Base-by-base conservation (phyloP, 1,139 yeast species). In the Lodderomyces elongisporus region DNA sequence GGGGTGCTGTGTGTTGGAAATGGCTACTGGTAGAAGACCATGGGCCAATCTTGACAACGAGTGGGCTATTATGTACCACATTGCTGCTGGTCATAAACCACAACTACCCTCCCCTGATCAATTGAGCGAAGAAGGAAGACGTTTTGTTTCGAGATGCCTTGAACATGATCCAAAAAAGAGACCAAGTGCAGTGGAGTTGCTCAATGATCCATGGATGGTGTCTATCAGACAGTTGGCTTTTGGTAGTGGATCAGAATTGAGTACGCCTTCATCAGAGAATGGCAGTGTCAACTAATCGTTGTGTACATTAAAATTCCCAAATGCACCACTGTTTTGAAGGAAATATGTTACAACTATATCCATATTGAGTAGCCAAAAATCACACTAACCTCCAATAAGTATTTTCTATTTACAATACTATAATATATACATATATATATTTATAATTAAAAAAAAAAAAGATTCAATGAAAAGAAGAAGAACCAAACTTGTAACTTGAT, bases 31-130 rank as follows among this genome's bases (percentile, higher is more conserved):
- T 12, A 69, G 83, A 46, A 64, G 91, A 43, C 93, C 93, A 17
- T 83, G 93, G 93, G 85, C 94, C 13, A 85, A 88, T 54, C 66
- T 88, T 44, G 98, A 91, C 52, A 91, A 91, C 51, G 97, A 89
- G 54, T 91, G 95, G 95, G 96, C 97, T 1, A 87, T 91, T 32
- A 89, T 91, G 97, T 91, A 89, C 52, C 96, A 88, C 56, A 91
- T 91, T 49, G 97, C 97, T 1, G 95, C 95, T 1, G 96, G 96
- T 1, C 94, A 87, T 51, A 70, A 79, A 43, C 98, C 98, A 1
- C 88, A 77, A 47, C 66, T 91, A 36, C 98, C 98, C 3, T 58
- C 79, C 1, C 59, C 72, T 2, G 93, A 84, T 39, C 96, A 88
- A 55, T 63, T 91, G 35, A 79, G 93, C 46, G 74, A 70, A 22